A percentile compares a stretch with the other conserved stretches of the same genome.
Conservation (phyloP, 345 rosid genomes). For the Carallia pectinifolia region DNA sequence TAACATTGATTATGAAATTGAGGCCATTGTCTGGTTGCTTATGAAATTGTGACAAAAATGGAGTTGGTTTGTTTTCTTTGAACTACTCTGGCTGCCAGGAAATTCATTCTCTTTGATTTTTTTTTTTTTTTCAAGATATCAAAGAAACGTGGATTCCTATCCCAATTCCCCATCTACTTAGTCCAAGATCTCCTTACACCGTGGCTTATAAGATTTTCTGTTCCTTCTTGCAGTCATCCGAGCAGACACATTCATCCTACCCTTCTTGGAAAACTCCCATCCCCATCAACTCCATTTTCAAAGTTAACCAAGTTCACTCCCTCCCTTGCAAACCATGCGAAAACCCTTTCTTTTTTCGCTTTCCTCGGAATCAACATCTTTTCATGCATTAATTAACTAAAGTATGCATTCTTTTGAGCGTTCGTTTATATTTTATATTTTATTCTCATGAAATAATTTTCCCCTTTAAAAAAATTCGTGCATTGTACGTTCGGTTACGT, state of each 20-base stretch:
- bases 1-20: too few relatives aligned
- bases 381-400: not conserved
- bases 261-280: not conserved
- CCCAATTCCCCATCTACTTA: not conserved
- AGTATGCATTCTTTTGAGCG: too few relatives aligned
- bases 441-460: too few relatives aligned
- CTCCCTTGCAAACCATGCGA: conserved; percentile 13
- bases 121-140: too few relatives aligned
- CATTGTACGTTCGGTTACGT: not conserved
- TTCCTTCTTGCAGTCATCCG: not conserved
- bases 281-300: not conserved
- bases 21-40: too few relatives aligned
- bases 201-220: not conserved
- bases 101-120: too few relatives aligned
- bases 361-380: not conserved
- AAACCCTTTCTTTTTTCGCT: not conserved
- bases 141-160: too few relatives aligned
- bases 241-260: not conserved
- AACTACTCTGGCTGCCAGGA: too few relatives aligned
- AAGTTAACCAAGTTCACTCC: not conserved
- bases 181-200: not conserved
- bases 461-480: not conserved
- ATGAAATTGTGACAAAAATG: too few relatives aligned
- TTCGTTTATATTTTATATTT: too few relatives aligned
- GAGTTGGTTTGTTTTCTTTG: too few relatives aligned